phyloP scores from a whole-genome alignment of 306 rosid species.

The Ochetophila trinervis region DNA sequence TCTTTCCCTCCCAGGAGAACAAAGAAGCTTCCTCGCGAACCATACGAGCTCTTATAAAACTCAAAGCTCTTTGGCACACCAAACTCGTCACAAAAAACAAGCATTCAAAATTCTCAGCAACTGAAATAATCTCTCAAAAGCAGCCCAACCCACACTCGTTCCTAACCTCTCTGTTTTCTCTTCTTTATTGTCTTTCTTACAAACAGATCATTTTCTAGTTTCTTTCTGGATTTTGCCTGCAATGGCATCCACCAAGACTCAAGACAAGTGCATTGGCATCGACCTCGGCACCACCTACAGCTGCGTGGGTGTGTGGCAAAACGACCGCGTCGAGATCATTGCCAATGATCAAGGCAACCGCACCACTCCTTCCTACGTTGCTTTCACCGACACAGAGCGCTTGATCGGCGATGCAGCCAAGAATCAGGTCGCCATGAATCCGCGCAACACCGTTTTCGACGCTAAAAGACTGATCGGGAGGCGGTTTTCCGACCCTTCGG shows the following conservation, averaged over 20 bases:
- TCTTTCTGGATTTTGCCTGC: background rate
- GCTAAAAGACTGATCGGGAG: slow-evolving; percentile 41
- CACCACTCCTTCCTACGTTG: slow-evolving; percentile 50
- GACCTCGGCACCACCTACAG: slow-evolving; percentile 58
- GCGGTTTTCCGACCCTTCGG: slow-evolving; percentile 37
- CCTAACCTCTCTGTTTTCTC: background rate
- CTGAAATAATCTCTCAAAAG: background rate
- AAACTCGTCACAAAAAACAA: background rate
- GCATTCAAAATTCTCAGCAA: background rate
- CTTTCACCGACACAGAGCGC: slow-evolving; percentile 48
- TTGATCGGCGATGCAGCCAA: slow-evolving; percentile 48
- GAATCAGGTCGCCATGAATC: slow-evolving; percentile 53
- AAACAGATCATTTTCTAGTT: background rate
- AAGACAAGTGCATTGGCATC: slow-evolving; percentile 43
- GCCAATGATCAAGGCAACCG: slow-evolving; percentile 54
- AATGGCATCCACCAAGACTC: slow-evolving; percentile 34
- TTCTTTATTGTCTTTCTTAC: background rate
- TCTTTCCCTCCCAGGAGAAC: background rate
- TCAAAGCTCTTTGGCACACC: background rate
- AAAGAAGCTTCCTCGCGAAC: background rate
- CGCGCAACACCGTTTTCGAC: slow-evolving; percentile 47
- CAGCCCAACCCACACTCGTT: background rate
- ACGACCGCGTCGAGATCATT: slow-evolving; percentile 53
- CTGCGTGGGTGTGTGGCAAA: slow-evolving; percentile 52
- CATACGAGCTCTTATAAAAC: background rate